Conservation (phyloP, 2,329 filamentous ascomycete species). For the Alternaria burnsii region DNA sequence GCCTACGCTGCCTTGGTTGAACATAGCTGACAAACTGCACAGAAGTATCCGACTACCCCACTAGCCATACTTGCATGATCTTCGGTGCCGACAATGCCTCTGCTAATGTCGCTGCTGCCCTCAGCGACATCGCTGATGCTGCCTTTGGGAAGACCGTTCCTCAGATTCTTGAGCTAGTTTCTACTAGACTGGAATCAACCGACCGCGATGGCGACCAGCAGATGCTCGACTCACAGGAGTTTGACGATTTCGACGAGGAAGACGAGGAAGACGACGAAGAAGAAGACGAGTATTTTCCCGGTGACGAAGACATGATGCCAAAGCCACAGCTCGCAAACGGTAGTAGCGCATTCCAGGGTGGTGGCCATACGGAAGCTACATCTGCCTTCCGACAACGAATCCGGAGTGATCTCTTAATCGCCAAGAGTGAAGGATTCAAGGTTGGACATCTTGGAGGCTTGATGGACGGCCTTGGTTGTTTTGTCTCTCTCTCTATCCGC, state of each 20-base stretch:
- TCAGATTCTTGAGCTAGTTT: constrained; percentile 60
- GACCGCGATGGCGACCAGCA: constrained; percentile 55
- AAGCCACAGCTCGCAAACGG: constrained; percentile 29
- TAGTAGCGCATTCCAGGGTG: background rate
- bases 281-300: constrained; percentile 45
- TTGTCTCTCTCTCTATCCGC: constrained; percentile 73
- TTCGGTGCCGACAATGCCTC: constrained; percentile 62
- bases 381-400: constrained; percentile 54
- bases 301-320: constrained; percentile 51
- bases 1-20: background rate
- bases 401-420: constrained; percentile 67
- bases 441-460: constrained; percentile 69
- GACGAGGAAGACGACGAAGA: constrained; percentile 50
- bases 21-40: constrained; percentile 6
- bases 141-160: constrained; percentile 57
- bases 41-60: constrained; percentile 70
- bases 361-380: constrained; percentile 33
- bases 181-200: constrained; percentile 44
- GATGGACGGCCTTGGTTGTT: constrained; percentile 57
- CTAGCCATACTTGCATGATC: constrained; percentile 64
- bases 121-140: constrained; percentile 57
- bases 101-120: constrained; percentile 49
- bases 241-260: constrained; percentile 43
- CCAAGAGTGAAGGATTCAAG: constrained; percentile 73
- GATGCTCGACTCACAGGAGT: constrained; percentile 52